A percentile compares a stretch with the other conserved stretches of the same genome.
Evolutionary conservation across 768 basidiomycete genomes (phyloP).

Genomic region (Suillus placidus): DNA sequence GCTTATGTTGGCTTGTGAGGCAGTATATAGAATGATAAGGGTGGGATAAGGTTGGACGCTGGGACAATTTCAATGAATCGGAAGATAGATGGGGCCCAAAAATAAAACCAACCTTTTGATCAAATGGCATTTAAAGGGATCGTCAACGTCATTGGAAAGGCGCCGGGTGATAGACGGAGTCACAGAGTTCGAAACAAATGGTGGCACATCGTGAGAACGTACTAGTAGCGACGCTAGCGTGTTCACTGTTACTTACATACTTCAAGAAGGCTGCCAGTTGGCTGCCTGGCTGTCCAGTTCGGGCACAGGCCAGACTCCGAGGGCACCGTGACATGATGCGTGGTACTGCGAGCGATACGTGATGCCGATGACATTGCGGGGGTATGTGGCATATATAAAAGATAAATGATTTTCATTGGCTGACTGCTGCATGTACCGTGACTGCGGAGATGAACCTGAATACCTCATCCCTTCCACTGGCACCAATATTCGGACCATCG

Average conservation of each 20-base stretch:
- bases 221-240: too few species aligned
- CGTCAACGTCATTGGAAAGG: background rate
- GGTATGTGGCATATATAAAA: too few species aligned
- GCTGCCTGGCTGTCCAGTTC: too few species aligned
- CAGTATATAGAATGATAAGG: background rate
- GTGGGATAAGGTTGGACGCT: background rate
- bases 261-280: too few species aligned
- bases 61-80: background rate
- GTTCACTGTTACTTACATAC: too few species aligned
- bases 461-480: background rate
- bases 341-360: too few species aligned
- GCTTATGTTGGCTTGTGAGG: background rate
- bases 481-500: background rate
- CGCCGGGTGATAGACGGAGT: background rate
- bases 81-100: background rate
- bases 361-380: too few species aligned
- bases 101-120: background rate
- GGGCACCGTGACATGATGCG: too few species aligned
- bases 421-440: too few species aligned
- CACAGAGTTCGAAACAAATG: background rate
- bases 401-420: too few species aligned
- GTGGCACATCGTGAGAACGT: background rate
- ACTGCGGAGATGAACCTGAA: background rate
- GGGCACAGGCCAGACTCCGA: too few species aligned
- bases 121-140: background rate